Conservation (phyloP, 805 yeast genomes). For the Schizosaccharomyces cryophilus region DNA sequence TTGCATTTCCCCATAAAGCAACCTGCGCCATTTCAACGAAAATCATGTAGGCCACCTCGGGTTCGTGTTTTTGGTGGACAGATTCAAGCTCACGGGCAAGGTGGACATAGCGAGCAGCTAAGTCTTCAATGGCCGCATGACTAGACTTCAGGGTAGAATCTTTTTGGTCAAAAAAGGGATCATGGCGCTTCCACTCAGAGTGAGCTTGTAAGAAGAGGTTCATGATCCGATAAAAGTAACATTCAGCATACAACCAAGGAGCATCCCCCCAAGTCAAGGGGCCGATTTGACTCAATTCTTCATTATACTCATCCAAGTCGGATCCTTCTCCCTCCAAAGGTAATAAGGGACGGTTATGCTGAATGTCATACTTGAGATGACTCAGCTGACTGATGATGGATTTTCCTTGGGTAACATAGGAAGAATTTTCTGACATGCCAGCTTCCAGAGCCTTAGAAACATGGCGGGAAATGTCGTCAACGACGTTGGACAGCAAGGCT, state of each 20-base stretch:
- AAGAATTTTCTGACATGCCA: neutral
- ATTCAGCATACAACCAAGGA: slow-evolving; percentile 79
- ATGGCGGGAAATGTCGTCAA: neutral
- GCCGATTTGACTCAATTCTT: slow-evolving; percentile 18
- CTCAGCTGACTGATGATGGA: neutral
- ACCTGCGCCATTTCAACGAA: slow-evolving; percentile 70
- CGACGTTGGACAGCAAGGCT: neutral
- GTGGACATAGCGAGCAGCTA: slow-evolving; percentile 38
- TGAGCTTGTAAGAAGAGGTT: slow-evolving; percentile 13
- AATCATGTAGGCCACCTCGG: slow-evolving; percentile 13
- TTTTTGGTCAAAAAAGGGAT: slow-evolving; percentile 49
- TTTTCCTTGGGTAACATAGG: neutral
- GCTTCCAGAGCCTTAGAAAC: neutral
- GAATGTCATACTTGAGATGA: neutral
- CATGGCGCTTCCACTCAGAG: slow-evolving; percentile 30
- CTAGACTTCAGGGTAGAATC: slow-evolving; percentile 53
- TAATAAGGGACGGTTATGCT: neutral
- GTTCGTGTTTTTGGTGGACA: slow-evolving; percentile 9
- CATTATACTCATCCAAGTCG: slow-evolving; percentile 31
- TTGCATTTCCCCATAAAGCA: slow-evolving; percentile 94
- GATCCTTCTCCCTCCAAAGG: neutral
- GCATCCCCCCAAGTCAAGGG: slow-evolving; percentile 49
- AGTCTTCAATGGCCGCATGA: slow-evolving; percentile 50
- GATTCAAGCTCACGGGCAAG: slow-evolving; percentile 12
- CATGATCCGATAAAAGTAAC: slow-evolving; percentile 45